Evolutionary conservation across 2,329 filamentous ascomycete genomes (phyloP), one percentile per base, ranked within the genome.

Genomic region (Coniella vitis): DNA sequence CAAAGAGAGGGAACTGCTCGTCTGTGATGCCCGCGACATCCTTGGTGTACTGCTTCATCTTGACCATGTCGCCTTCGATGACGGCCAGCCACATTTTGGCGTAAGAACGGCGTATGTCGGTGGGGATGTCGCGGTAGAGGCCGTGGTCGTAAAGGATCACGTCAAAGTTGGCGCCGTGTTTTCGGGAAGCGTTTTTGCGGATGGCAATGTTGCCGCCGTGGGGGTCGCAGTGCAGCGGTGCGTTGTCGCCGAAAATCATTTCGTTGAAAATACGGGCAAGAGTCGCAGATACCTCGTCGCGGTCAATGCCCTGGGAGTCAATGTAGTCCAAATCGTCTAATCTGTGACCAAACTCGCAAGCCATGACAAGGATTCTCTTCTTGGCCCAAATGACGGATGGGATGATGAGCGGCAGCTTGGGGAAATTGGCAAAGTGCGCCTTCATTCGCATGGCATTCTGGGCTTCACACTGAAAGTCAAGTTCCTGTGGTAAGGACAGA

Each of bases 51-150:
- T 84, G 82, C 57, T 89, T 85, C 93, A 98, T 98, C 17, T 76
- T 74, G 3, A 75, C 68, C 68, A 95, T 84, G 61, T 98, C 88
- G 0, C 86, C 86, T 57, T 97, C 88, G 45, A 98, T 86, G 20
- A 98, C 88, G 4, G 93, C 90, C 10, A 98, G 81, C 93, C 93
- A 98, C 64, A 98, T 86, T 67, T 96, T 95, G 45, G 93, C 93
- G 60, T 98, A 98, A 16, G 85, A 87, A 20, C 90, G 81, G 45
- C 90, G 84, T 22, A 96, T 69, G 2, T 80, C 69, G 49, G 82
- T 72, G 0, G 90, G 87, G 45, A 97, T 97, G 57, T 95, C 88
- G 50, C 94, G 86, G 68, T 98, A 98, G 3, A 98, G 76, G 2
- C 93, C 94, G 65, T 98, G 93, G 62, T 98, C 93, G 69, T 98